Base-by-base conservation (phyloP, 805 yeast genomes). In the Komagataella pastoris region DNA sequence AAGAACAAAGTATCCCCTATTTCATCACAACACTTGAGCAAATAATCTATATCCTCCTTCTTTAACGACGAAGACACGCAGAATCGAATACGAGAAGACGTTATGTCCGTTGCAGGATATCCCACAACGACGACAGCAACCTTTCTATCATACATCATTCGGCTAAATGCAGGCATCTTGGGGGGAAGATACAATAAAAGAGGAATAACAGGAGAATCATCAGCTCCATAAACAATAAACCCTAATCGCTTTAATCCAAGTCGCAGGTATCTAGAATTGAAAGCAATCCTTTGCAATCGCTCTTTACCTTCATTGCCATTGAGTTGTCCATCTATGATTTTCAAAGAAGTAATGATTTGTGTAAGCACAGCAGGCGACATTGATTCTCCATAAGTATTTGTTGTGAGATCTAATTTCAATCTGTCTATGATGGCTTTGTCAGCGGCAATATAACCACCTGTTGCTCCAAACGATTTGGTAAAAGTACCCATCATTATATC, bases 401-500 rank as follows among this genome's bases (percentile, higher is more conserved):
- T 84, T 57, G 88, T 75, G 59, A 87, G 79, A 59, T 80, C 83
- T 46, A 85, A 59, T 67, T 90, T 80, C 55, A 93, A 71, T 59
- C 83, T 77, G 59, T 88, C 90, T 49, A 91, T 83, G 36, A 88
- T 68, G 49, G 67, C 69, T 61, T 80, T 75, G 56, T 74, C 74
- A 48, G 85, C 95, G n/a, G 96, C 91, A 56, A 93, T 72, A 65
- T 93, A 93, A 48, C 99, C 99, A 62, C 99, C 99, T 46, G 98
- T 88, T 17, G 99, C 98, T 65, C 99, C 99, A 66, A 93, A 93
- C 1, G 97, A 88, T 69, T 93, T 93, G 50, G 99, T 95, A 53
- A 93, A 78, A 6, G 99, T 93, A 50, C 99, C 99, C 99, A 93
- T 93, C 57, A 93, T 69, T 55, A 93, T 71, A 68, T 93, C 99